Evolutionary conservation across 192 early-diverging fungal genomes (phyloP).

Genomic region (Mortierella hygrophila): DNA sequence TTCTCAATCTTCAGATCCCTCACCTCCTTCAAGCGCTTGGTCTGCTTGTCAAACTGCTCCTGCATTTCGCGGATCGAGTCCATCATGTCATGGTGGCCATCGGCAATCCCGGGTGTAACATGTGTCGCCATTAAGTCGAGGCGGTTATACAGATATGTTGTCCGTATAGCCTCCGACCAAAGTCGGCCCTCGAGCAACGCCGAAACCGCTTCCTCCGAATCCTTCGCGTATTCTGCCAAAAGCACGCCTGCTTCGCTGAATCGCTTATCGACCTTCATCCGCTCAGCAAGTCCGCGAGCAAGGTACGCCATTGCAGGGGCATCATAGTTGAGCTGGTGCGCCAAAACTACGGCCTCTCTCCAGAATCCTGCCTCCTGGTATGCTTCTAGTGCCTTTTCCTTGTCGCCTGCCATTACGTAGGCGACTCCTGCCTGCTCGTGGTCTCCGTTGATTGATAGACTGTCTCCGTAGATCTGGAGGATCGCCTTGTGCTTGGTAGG

Average conservation of each 20-base stretch:
- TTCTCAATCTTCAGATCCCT: conserved; percentile 66
- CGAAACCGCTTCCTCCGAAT: conserved; percentile 77
- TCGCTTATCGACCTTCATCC: conserved; percentile 28
- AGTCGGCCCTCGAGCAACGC: conserved; percentile 75
- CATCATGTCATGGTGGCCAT: conserved; percentile 65
- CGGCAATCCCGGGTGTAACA: conserved; percentile 73
- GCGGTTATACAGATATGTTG: conserved; percentile 69
- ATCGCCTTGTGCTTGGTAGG: conserved; percentile 59
- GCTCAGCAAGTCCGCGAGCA: conserved; percentile 67
- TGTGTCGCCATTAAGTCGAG: conserved; percentile 83
- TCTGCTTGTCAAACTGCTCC: conserved; percentile 75
- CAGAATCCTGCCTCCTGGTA: conserved; percentile 71
- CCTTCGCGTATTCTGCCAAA: conserved; percentile 70
- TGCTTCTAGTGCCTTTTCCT: conserved; percentile 67
- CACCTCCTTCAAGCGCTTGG: conserved; percentile 65
- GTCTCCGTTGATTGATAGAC: conserved; percentile 63
- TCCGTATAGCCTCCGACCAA: conserved; percentile 85
- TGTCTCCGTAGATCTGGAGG: conserved; percentile 72
- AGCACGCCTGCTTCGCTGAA: conserved; percentile 74
- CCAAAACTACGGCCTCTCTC: conserved; percentile 77
- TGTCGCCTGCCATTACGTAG: conserved; percentile 68
- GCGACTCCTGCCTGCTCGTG: conserved; percentile 79
- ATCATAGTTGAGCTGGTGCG: conserved; percentile 65
- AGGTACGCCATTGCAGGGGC: conserved; percentile 61
- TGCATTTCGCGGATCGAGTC: conserved; percentile 76